Evolutionary conservation across 495 filamentous ascomycete species (phyloP), one percentile per base, ranked within the genome.

Genomic region (Neurospora sp.): DNA sequence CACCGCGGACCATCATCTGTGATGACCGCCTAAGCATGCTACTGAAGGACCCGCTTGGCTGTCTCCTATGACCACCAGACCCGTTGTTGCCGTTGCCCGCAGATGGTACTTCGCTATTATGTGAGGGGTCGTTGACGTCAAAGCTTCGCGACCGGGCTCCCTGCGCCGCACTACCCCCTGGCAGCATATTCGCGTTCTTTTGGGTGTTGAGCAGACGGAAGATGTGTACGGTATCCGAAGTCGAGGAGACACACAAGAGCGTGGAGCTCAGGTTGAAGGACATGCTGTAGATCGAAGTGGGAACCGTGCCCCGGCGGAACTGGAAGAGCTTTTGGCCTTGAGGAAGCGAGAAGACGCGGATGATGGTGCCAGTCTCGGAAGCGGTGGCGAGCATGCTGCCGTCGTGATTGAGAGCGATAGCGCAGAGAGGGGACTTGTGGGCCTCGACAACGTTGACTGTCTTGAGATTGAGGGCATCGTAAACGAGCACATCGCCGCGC

Each of bases 181-280:
- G 41, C 14, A 12, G 20, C 35, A 44, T 38, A 39, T 20, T 31
- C 40, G 4, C 27, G 27, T 62, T 62, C 27, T 73, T 75, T 74
- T 74, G 71, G 76, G 80, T 60, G 70, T 71, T 77, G 60, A 66
- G 71, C 31, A 98, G 85, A 54, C 95, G 93, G 83, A 98, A 99
- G 70, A 99, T 91, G 79, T 99, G 96, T n/a, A 99, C 92, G 14
- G 96, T 99, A 78, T 99, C 96, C 0, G 94, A 95, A 3, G 93
- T 93, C 11, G 95, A 98, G 14, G 95, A 98, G 72, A 98, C 94
- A 77, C 94, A 97, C 42, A 99, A 90, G 3, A 99, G 87, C 8
- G 95, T 96, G 5, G 94, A 96, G 40, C 92, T 94, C 18, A 93
- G 88, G 80, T 99, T 99, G 86, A 98, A 99, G n/a, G 93, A 96